Conservation (phyloP, 768 basidiomycete genomes). For the Suillus variegatus region DNA sequence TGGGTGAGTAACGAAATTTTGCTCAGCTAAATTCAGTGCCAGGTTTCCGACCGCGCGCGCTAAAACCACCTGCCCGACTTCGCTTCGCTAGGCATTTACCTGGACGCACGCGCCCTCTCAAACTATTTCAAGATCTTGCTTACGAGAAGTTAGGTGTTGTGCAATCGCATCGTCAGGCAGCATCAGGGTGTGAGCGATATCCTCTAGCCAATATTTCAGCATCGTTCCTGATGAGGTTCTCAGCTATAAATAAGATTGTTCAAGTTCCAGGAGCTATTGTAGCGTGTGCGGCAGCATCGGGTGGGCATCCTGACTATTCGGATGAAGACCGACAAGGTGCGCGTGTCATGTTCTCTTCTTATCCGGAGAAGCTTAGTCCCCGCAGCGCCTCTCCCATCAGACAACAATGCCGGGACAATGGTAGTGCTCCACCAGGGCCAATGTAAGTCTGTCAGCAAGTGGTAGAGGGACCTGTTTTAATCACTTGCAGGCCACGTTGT, state of each 20-base stretch:
- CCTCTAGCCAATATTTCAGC: not conserved
- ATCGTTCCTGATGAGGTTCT: constrained; percentile 5
- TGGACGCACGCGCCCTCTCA: constrained; percentile 21
- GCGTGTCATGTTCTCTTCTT: not conserved
- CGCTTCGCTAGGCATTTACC: constrained; percentile 8
- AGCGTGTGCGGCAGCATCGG: constrained; percentile 47
- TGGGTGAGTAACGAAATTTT: not conserved
- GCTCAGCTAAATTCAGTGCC: constrained; percentile 1
- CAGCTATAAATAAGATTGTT: constrained; percentile 54
- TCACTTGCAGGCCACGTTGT: not conserved
- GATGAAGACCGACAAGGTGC: constrained; percentile 11
- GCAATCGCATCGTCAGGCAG: constrained; percentile 42
- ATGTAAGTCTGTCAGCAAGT: constrained; percentile 16
- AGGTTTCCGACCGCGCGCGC: constrained; percentile 3
- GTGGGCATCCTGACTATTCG: constrained; percentile 42
- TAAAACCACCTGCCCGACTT: not conserved
- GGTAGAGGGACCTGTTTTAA: not conserved
- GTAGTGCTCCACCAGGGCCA: constrained; percentile 39
- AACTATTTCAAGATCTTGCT: constrained; percentile 23
- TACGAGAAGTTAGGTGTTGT: constrained; percentile 27
- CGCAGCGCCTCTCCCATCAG: constrained; percentile 38
- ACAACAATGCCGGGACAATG: constrained; percentile 51
- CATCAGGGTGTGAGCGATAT: constrained; percentile 41
- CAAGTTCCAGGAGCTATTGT: constrained; percentile 45
- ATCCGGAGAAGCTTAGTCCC: not conserved